phyloP scores from a whole-genome alignment of 2,329 filamentous ascomycete genomes.

The Monosporascus sp. region DNA sequence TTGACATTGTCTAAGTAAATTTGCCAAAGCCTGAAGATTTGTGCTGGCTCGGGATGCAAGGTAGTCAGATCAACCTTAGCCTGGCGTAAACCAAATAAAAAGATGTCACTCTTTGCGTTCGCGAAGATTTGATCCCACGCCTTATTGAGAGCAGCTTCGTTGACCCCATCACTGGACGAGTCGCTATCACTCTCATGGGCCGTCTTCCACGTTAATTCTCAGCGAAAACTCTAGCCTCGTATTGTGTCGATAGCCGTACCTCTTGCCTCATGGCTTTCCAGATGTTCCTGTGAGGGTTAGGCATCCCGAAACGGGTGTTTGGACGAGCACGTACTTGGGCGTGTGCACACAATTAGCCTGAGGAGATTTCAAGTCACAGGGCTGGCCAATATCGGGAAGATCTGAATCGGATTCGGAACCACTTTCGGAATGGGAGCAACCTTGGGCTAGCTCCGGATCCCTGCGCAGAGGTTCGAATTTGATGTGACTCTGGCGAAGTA shows the following conservation, averaged over 20 bases:
- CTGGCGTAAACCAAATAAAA: slow-evolving; percentile 46
- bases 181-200: slow-evolving; percentile 22
- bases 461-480: slow-evolving; percentile 42
- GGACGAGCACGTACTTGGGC: slow-evolving; percentile 21
- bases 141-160: slow-evolving; percentile 33
- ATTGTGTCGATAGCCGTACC: slow-evolving; percentile 22
- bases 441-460: slow-evolving; percentile 8
- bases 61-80: slow-evolving; percentile 37
- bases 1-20: slow-evolving; percentile 54
- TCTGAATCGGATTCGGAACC: slow-evolving; percentile 8
- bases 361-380: slow-evolving; percentile 15
- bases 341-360: slow-evolving; percentile 23
- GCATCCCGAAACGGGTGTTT: neutral
- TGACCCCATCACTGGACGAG: slow-evolving; percentile 27
- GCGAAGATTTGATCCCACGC: slow-evolving; percentile 39
- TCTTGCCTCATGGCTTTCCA: slow-evolving; percentile 40
- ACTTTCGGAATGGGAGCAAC: slow-evolving; percentile 8
- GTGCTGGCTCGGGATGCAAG: slow-evolving; percentile 43
- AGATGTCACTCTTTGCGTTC: slow-evolving; percentile 33
- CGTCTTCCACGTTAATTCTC: slow-evolving; percentile 12
- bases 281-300: slow-evolving; percentile 31
- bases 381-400: slow-evolving; percentile 17
- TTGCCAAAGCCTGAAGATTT: slow-evolving; percentile 51
- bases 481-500: slow-evolving; percentile 28
- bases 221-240: neutral